Evolutionary conservation across 1,284 basidiomycete genomes (phyloP).

Genomic region (Porogramme epimiltina): DNA sequence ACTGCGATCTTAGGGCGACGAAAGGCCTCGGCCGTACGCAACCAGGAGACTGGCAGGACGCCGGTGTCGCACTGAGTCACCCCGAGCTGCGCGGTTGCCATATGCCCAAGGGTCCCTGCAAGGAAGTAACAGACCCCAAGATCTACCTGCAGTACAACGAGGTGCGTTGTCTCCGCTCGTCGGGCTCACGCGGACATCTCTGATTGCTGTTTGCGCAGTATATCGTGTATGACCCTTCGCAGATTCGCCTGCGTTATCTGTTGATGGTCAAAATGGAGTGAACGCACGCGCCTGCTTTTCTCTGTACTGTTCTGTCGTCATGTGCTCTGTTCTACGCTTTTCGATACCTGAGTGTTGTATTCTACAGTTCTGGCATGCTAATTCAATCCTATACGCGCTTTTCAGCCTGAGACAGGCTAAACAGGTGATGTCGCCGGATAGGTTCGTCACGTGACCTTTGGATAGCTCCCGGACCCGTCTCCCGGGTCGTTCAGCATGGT

Average conservation of each 20-base stretch:
- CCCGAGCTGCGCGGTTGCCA: conserved; percentile 52
- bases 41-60: conserved; percentile 62
- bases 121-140: conserved; percentile 33
- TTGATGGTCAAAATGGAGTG: conserved; percentile 44
- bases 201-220: conserved; percentile 24
- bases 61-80: conserved; percentile 52
- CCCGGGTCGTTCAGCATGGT: too few species aligned
- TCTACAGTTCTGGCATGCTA: too few species aligned
- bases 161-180: conserved; percentile 34
- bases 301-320: too few species aligned
- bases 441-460: too few species aligned
- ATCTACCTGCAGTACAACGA: conserved; percentile 54
- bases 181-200: background rate
- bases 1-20: conserved; percentile 43
- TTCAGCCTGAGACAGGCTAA: too few species aligned
- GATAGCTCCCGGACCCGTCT: too few species aligned
- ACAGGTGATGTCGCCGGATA: too few species aligned
- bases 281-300: background rate
- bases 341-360: too few species aligned
- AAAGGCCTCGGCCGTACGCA: conserved; percentile 55
- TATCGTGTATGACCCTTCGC: conserved; percentile 41
- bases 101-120: conserved; percentile 57
- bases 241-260: conserved; percentile 44
- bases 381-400: too few species aligned
- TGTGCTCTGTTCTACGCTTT: too few species aligned